Evolutionary conservation across 139 green algal species (phyloP).

Genomic region (Penium margaritaceum): DNA sequence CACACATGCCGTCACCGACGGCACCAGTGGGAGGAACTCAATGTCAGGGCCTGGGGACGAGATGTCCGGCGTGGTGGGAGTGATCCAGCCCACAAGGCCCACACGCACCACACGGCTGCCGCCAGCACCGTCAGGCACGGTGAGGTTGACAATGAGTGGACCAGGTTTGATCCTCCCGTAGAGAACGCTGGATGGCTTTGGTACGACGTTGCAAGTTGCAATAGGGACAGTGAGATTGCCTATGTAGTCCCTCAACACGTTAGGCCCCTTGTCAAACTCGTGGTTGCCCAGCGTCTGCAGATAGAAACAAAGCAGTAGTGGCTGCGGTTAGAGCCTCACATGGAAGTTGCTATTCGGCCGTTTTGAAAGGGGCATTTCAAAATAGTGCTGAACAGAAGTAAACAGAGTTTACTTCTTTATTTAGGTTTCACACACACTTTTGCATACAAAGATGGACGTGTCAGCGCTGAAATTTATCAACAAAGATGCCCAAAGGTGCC

Average conservation of each 20-base stretch:
- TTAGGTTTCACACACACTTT: too few species aligned
- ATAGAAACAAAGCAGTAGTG: too few species aligned
- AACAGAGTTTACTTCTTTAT: too few species aligned
- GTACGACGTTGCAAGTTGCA: constrained; percentile 43
- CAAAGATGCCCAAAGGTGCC: too few species aligned
- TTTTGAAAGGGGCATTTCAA: too few species aligned
- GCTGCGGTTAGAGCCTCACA: too few species aligned
- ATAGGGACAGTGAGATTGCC: constrained; percentile 24
- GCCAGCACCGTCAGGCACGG: neutral
- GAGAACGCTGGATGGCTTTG: neutral
- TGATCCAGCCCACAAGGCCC: constrained; percentile 30
- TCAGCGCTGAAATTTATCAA: too few species aligned
- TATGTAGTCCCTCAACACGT: constrained; percentile 28
- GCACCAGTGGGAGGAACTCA: constrained; percentile 3
- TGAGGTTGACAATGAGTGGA: constrained; percentile 14
- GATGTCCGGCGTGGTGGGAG: constrained; percentile 9
- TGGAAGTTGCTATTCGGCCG: too few species aligned
- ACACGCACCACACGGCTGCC: constrained; percentile 31
- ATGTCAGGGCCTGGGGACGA: constrained; percentile 29
- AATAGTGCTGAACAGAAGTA: too few species aligned
- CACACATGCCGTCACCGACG: constrained; percentile 13
- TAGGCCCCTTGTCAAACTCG: constrained; percentile 48
- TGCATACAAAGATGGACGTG: too few species aligned
- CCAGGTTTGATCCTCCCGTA: constrained; percentile 23
- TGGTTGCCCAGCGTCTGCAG: constrained; percentile 49